phyloP scores from a whole-genome alignment of 352 stramenopile species.

The Phytopythium delawarense region DNA sequence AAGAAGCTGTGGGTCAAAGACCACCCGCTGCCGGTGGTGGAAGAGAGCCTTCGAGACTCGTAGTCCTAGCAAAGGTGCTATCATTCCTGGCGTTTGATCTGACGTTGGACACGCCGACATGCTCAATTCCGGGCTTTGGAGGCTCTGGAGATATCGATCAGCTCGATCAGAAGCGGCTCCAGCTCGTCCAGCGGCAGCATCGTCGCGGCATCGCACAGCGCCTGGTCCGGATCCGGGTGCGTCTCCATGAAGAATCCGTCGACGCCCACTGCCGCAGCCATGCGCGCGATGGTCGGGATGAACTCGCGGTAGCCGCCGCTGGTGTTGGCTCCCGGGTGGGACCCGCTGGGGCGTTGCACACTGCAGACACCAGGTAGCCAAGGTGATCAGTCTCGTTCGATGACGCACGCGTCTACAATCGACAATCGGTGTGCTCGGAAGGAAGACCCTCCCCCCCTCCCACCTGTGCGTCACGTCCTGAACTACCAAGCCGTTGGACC shows the following conservation, averaged over 20 bases:
- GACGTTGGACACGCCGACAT: background rate
- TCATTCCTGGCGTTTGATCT: background rate
- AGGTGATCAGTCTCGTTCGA: background rate
- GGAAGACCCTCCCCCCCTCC: background rate
- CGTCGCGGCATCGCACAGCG: slow-evolving; percentile 65
- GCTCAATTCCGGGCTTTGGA: slow-evolving; percentile 29
- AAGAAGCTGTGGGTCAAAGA: slow-evolving; percentile 65
- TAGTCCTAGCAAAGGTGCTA: slow-evolving; percentile 16
- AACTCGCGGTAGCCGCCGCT: slow-evolving; percentile 75
- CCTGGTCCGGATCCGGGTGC: slow-evolving; percentile 59
- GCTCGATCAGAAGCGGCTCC: slow-evolving; percentile 55
- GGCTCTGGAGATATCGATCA: slow-evolving; percentile 66
- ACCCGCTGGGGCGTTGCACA: slow-evolving; percentile 63
- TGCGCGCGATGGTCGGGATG: slow-evolving; percentile 80
- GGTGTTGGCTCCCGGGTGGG: slow-evolving; percentile 31
- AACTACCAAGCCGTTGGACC: slow-evolving; percentile 62
- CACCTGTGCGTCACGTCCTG: slow-evolving; percentile 84
- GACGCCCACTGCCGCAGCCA: slow-evolving; percentile 82
- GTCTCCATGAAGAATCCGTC: slow-evolving; percentile 89
- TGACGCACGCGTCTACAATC: background rate
- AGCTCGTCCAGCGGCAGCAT: slow-evolving; percentile 75
- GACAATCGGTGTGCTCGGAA: background rate
- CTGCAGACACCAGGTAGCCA: slow-evolving; percentile 13
- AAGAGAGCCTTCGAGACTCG: slow-evolving; percentile 69
- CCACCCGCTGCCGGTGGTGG: slow-evolving; percentile 57